Evolutionary conservation across 2,329 filamentous ascomycete species (phyloP).

Genomic region (Periconia digitata): DNA sequence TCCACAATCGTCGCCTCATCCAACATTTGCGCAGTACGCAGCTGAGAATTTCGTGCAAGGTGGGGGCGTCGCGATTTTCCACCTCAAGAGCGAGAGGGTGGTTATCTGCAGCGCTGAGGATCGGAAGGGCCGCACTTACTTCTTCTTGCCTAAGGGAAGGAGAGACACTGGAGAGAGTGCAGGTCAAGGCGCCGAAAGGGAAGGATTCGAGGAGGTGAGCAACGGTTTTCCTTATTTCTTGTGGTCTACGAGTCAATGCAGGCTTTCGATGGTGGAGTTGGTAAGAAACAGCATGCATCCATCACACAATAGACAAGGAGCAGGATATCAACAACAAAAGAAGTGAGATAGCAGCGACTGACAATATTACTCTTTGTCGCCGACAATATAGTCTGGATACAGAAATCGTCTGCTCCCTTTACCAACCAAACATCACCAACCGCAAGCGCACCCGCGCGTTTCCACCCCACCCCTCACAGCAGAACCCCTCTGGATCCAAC

Average conservation of each 20-base stretch:
- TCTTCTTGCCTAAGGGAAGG: conserved; percentile 54
- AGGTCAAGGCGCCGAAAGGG: conserved; percentile 47
- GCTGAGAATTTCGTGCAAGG: conserved; percentile 32
- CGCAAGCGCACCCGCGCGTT: conserved; percentile 38
- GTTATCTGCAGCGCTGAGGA: conserved; percentile 52
- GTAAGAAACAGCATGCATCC: not conserved
- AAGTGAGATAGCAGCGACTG: not conserved
- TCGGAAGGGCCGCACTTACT: conserved; percentile 36
- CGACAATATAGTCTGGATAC: conserved; percentile 46
- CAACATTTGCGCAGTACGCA: conserved; percentile 29
- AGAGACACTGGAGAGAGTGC: conserved; percentile 51
- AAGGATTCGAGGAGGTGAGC: conserved; percentile 53
- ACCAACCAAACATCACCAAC: conserved; percentile 48
- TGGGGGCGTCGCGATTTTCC: conserved; percentile 54
- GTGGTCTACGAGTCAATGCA: too few species aligned
- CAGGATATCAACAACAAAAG: not conserved
- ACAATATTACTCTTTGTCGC: too few species aligned
- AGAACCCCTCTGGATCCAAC: conserved; percentile 51
- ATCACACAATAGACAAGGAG: not conserved
- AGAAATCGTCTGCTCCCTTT: conserved; percentile 53
- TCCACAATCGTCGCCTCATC: conserved; percentile 11
- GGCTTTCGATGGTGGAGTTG: too few species aligned
- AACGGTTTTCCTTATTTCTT: not conserved
- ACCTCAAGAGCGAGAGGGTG: conserved; percentile 48
- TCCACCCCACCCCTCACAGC: conserved; percentile 31